Evolutionary conservation across 2,329 filamentous ascomycete species (phyloP).

Genomic region (Exophiala alcalophila): DNA sequence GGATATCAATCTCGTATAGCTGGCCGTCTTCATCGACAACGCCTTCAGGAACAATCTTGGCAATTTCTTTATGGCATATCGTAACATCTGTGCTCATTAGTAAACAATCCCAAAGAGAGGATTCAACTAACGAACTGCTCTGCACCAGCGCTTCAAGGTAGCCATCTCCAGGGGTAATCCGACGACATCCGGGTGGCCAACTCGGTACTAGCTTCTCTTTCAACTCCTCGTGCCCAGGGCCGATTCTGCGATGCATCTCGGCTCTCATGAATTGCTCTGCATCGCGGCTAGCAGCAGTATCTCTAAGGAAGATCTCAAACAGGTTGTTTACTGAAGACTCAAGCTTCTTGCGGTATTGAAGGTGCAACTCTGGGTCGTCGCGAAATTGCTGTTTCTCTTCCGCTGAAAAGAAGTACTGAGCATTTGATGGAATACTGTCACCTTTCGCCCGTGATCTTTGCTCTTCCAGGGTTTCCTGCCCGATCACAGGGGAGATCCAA

Average conservation of each 20-base stretch:
- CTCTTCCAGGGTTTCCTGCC: conserved; percentile 1
- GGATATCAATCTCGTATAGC: conserved; percentile 39
- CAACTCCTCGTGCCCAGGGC: conserved; percentile 42
- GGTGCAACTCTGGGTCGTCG: conserved; percentile 42
- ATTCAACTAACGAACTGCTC: conserved; percentile 21
- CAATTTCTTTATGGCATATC: conserved; percentile 38
- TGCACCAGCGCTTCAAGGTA: conserved; percentile 49
- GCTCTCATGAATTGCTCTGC: conserved; percentile 42
- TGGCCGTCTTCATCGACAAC: conserved; percentile 40
- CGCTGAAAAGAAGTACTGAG: conserved; percentile 14
- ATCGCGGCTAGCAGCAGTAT: conserved; percentile 40
- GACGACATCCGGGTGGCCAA: conserved; percentile 41
- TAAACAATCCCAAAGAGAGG: too few relatives aligned
- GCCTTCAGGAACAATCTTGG: conserved; percentile 38
- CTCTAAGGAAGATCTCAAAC: conserved; percentile 45
- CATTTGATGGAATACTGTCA: neutral
- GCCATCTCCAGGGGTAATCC: conserved; percentile 50
- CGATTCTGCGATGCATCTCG: conserved; percentile 45
- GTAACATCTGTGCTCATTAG: conserved; percentile 15
- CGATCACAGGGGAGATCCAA: conserved; percentile 26
- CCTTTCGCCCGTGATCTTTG: neutral
- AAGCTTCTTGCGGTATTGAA: conserved; percentile 44
- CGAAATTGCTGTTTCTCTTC: conserved; percentile 35
- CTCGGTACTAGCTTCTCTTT: conserved; percentile 36
- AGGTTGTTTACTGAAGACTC: conserved; percentile 44